A percentile compares a stretch with the other conserved stretches of the same genome.
Evolutionary conservation across 805 yeast genomes (phyloP).

Genomic region (Saccharomycopsis fodiens): DNA sequence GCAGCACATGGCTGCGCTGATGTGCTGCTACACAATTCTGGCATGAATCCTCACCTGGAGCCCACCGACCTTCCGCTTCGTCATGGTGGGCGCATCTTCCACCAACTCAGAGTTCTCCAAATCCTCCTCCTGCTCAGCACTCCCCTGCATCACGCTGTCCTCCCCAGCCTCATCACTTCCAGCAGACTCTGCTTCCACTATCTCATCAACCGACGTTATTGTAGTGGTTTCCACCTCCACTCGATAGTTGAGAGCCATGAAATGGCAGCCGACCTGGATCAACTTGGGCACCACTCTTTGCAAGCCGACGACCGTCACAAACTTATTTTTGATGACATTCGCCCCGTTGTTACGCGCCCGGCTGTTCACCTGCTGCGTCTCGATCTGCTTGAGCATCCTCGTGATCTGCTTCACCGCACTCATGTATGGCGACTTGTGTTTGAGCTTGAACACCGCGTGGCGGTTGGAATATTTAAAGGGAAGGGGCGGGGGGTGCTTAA

Average conservation of each 20-base stretch:
- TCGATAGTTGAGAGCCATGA: slow-evolving; percentile 41
- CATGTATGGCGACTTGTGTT: slow-evolving; percentile 61
- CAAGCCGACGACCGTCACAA: slow-evolving; percentile 62
- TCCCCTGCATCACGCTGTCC: background rate
- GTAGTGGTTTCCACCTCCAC: slow-evolving; percentile 61
- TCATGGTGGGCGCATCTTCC: slow-evolving; percentile 3
- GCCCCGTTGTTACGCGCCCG: slow-evolving; percentile 28
- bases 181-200: slow-evolving; percentile 25
- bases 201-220: slow-evolving; percentile 67
- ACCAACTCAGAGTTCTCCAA: too few relatives aligned
- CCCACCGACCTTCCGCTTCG: slow-evolving; percentile 11
- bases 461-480: slow-evolving; percentile 35
- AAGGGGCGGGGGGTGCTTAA: slow-evolving; percentile 50
- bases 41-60: slow-evolving; percentile 7
- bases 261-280: slow-evolving; percentile 53
- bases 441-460: slow-evolving; percentile 47
- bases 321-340: slow-evolving; percentile 27
- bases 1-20: too few relatives aligned
- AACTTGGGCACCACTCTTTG: slow-evolving; percentile 65
- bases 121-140: slow-evolving; percentile 8
- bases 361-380: slow-evolving; percentile 32
- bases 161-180: background rate
- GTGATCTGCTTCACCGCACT: slow-evolving; percentile 62
- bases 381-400: slow-evolving; percentile 34
- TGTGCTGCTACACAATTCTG: too few relatives aligned